Evolutionary conservation across 768 basidiomycete species (phyloP), one percentile per base, ranked within the genome.

Genomic region (Trametopsis cervina): DNA sequence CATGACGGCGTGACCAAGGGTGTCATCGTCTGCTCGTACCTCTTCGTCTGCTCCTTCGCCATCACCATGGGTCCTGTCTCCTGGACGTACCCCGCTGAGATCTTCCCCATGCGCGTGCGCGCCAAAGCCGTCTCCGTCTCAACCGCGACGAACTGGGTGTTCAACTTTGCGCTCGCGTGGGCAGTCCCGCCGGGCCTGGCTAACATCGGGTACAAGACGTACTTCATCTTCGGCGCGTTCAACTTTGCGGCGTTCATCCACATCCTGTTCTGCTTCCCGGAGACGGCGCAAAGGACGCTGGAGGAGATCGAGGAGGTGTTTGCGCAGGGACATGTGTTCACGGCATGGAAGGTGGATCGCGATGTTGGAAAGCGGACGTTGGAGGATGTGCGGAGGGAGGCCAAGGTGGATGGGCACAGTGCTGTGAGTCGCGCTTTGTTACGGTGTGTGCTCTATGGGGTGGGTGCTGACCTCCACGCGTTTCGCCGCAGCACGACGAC

Each of bases 241-340:
- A 85, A 85, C 70, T 79, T 83, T 50, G 78, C 80, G 1, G 81
- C 79, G 1, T 81, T 74, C 61, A 66, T 86, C 44, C 85, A 87
- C 56, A 69, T 88, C 50, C 69, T 83, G 58, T 87, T 89, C 74
- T 82, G 83, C 74, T 89, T 77, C 73, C 87, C 85, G 11, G 87
- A 89, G 64, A 86, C 85, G 2, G 79, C 80, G 12, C 79, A 80
- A 3, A 73, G 83, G 0, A 77, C 82, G 2, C 75, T 89, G 7
- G 87, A 89, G 64, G 86, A 89, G 63, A 74, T 89, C 36, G 87
- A 89, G 60, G 85, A 81, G 4, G 76, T 89, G 54, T 89, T 89
- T 69, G 66, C 69, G 4, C 76, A 81, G 55, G 84, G 83, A 0
- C 78, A 89, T 55, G 60, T 65, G 25, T 89, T 83, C 66, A 70